Evolutionary conservation across 1,284 basidiomycete species (phyloP).

Genomic region (Apiotrichum gracile): DNA sequence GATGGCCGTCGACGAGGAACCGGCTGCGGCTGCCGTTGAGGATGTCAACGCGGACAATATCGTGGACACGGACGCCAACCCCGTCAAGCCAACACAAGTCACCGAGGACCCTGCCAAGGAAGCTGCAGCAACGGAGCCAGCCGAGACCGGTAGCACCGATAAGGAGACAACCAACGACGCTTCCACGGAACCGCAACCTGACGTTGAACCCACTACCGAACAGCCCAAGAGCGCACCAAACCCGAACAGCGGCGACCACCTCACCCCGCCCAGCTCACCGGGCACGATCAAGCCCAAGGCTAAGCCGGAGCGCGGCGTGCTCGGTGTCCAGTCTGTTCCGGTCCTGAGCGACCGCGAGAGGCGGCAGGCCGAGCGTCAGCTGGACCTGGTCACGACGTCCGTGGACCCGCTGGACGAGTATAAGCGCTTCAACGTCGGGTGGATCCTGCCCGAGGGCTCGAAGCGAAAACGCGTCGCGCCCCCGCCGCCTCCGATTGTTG

Average conservation of each 20-base stretch:
- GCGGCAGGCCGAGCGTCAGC: constrained; percentile 30
- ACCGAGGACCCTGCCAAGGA: too few relatives aligned
- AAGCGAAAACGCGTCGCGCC: constrained; percentile 53
- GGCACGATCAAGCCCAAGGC: constrained; percentile 4
- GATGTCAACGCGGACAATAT: neutral
- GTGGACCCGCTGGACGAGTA: constrained; percentile 71
- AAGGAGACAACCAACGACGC: too few relatives aligned
- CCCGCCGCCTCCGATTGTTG: neutral
- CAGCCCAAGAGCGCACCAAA: neutral
- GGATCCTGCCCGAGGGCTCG: constrained; percentile 75
- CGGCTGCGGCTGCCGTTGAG: neutral
- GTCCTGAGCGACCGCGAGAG: constrained; percentile 46
- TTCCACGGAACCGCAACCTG: too few relatives aligned
- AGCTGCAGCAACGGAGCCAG: too few relatives aligned
- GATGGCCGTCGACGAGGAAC: neutral
- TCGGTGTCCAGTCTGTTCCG: constrained; percentile 28
- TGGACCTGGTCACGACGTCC: constrained; percentile 54
- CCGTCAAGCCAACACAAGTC: too few relatives aligned
- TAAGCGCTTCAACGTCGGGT: constrained; percentile 75
- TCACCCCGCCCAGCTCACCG: constrained; percentile 3
- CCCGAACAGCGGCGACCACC: neutral
- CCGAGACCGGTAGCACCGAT: too few relatives aligned
- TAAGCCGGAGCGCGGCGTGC: constrained; percentile 34
- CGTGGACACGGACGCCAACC: neutral
- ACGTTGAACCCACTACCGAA: too few relatives aligned